Conservation (phyloP, 768 basidiomycete species). For the Suillus paluster region DNA sequence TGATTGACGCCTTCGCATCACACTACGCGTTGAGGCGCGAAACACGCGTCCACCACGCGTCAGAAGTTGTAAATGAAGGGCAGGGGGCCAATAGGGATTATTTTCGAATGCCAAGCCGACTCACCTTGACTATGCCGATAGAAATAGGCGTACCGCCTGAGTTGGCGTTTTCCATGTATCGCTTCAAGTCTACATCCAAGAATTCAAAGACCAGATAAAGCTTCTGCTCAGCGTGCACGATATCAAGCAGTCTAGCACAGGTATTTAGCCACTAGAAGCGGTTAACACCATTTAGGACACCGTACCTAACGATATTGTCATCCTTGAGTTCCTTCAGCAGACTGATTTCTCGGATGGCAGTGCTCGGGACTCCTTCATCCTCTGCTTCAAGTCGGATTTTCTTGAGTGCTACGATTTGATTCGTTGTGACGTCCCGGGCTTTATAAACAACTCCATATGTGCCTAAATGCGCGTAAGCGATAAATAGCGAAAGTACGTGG, state of each 20-base stretch:
- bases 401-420: slow-evolving; percentile 93
- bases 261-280: slow-evolving; percentile 17
- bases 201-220: slow-evolving; percentile 98
- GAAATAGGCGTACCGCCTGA: slow-evolving; percentile 73
- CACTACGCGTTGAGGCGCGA: slow-evolving; percentile 9
- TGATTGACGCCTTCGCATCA: slow-evolving; percentile 14
- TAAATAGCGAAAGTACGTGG: slow-evolving; percentile 10
- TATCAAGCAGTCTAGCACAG: slow-evolving; percentile 79
- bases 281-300: slow-evolving; percentile 8
- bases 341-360: slow-evolving; percentile 98
- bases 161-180: slow-evolving; percentile 92
- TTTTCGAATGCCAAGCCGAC: slow-evolving; percentile 25
- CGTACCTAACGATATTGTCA: slow-evolving; percentile 92
- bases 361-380: slow-evolving; percentile 98
- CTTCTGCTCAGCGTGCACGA: slow-evolving; percentile 96
- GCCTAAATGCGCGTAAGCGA: slow-evolving; percentile 51
- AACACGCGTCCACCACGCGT: slow-evolving; percentile 37
- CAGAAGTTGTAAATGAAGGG: slow-evolving; percentile 15
- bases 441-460: slow-evolving; percentile 99
- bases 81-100: slow-evolving; percentile 1
- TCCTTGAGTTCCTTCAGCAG: slow-evolving; percentile 96
- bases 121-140: slow-evolving; percentile 79
- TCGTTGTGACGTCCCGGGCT: slow-evolving; percentile 79
- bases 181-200: slow-evolving; percentile 94
- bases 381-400: slow-evolving; percentile 98